phyloP scores from a whole-genome alignment of 352 stramenopile genomes.

The Phytophthora fragariae region DNA sequence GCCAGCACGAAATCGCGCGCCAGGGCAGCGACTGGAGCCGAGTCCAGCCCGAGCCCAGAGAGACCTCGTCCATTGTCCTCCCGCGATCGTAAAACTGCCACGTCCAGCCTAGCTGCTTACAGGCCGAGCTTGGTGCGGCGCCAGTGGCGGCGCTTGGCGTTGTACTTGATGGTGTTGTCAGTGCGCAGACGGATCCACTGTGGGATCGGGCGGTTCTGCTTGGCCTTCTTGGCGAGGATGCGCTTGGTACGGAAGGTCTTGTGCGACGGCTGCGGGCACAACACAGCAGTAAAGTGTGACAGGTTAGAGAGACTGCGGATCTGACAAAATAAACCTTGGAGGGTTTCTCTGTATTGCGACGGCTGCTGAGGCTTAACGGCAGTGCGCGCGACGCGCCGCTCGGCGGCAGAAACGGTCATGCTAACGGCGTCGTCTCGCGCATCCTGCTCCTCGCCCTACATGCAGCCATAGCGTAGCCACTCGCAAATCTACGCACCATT shows the following conservation, averaged over 20 bases:
- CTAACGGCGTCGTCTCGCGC: neutral
- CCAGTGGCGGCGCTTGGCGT: constrained; percentile 99
- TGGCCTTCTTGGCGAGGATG: constrained; percentile 99
- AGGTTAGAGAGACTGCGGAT: constrained; percentile 12
- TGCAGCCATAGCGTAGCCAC: neutral
- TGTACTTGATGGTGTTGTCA: constrained; percentile 99
- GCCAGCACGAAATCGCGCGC: constrained; percentile 34
- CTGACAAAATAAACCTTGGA: neutral
- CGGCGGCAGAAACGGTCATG: neutral
- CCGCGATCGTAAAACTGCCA: constrained; percentile 32
- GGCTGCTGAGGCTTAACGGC: constrained; percentile 9
- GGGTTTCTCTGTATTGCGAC: neutral
- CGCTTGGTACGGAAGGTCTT: constrained; percentile 99
- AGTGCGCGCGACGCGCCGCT: neutral
- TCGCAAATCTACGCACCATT: constrained; percentile 41
- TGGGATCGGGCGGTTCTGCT: constrained; percentile 99
- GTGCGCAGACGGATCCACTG: constrained; percentile 99
- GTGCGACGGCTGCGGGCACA: constrained; percentile 94
- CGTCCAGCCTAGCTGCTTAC: constrained; percentile 86
- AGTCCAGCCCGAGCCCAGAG: constrained; percentile 19
- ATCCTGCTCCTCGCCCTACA: neutral
- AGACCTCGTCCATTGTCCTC: constrained; percentile 34
- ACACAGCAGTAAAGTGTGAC: constrained; percentile 5
- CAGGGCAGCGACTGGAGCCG: constrained; percentile 6
- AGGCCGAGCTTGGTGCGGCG: constrained; percentile 99